Percentiles rank a stretch among this genome's conserved stretches.
phyloP scores from a whole-genome alignment of 2,329 filamentous ascomycete genomes.

The Helotiales sp. region DNA sequence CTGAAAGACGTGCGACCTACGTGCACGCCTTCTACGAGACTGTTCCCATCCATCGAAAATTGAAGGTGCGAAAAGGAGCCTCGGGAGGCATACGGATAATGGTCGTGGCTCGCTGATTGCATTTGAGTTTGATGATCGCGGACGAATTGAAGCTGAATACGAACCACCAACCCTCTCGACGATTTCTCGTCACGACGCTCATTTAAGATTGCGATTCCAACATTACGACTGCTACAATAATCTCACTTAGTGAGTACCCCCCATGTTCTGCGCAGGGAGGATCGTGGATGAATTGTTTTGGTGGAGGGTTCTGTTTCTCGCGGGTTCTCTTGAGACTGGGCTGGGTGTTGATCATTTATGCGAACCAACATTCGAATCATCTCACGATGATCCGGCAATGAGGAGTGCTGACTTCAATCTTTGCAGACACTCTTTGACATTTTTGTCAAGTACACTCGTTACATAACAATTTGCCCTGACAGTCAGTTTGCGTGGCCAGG shows the following conservation, averaged over 20 bases:
- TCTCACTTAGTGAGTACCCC: conserved; percentile 40
- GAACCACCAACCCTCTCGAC: conserved; percentile 33
- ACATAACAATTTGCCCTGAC: conserved; percentile 51
- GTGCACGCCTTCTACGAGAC: conserved; percentile 18
- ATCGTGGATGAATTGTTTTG: conserved; percentile 6
- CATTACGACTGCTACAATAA: conserved; percentile 38
- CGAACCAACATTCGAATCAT: conserved; percentile 23
- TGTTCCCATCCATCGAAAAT: background rate
- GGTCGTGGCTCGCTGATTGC: conserved; percentile 35
- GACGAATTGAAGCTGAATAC: conserved; percentile 37
- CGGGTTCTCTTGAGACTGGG: conserved; percentile 15
- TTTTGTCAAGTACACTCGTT: conserved; percentile 66
- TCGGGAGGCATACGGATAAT: conserved; percentile 43
- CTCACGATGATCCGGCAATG: background rate
- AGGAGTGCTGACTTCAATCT: conserved; percentile 34
- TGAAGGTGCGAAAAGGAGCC: conserved; percentile 30
- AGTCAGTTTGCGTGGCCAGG: conserved; percentile 45
- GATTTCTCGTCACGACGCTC: conserved; percentile 46
- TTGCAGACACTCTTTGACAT: conserved; percentile 55
- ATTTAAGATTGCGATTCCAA: conserved; percentile 38
- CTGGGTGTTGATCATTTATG: conserved; percentile 39
- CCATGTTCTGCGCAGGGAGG: conserved; percentile 1
- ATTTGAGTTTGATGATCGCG: conserved; percentile 29
- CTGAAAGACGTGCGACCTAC: conserved; percentile 14
- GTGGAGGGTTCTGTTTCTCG: conserved; percentile 14